These are phyloP conservation scores for Rhodotorula graminis DNA, from an alignment of 768 basidiomycete species.

Conservation along the genomic window DNA sequence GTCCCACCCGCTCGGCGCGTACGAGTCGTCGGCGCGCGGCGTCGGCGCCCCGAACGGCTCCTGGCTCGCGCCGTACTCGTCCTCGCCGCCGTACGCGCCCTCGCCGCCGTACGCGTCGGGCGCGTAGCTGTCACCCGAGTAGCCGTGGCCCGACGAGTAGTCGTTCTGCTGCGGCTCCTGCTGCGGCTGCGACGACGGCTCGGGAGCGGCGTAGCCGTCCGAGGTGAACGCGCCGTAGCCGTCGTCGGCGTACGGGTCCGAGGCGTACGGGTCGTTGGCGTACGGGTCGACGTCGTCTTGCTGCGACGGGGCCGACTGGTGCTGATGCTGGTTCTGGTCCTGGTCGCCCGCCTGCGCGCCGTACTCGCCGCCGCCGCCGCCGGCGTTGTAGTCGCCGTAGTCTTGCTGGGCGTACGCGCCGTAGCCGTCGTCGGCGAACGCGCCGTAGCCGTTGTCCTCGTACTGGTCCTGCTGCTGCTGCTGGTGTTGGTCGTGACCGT, in stretches of 20 bases:
- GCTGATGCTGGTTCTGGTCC: neutral
- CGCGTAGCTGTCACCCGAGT: too few relatives aligned
- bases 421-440: neutral
- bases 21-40: neutral
- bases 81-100: neutral
- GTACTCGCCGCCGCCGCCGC: neutral
- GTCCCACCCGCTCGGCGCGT: neutral
- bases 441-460: too few relatives aligned
- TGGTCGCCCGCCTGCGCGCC: neutral
- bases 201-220: neutral
- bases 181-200: neutral
- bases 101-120: too few relatives aligned
- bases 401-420: neutral
- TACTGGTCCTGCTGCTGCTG: too few relatives aligned
- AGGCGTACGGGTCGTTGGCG: slow-evolving; percentile 6
- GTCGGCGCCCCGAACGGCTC: neutral
- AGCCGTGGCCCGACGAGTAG: neutral
- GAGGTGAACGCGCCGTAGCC: neutral
- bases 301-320: neutral
- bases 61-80: neutral
- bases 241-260: neutral
- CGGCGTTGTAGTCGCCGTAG: neutral
- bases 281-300: slow-evolving; percentile 5
- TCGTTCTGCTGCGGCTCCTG: slow-evolving; percentile 1
- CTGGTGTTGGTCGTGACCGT: too few relatives aligned